Conservation (phyloP, 2,329 filamentous ascomycete genomes). For the Sclerotiophoma versabilis region DNA sequence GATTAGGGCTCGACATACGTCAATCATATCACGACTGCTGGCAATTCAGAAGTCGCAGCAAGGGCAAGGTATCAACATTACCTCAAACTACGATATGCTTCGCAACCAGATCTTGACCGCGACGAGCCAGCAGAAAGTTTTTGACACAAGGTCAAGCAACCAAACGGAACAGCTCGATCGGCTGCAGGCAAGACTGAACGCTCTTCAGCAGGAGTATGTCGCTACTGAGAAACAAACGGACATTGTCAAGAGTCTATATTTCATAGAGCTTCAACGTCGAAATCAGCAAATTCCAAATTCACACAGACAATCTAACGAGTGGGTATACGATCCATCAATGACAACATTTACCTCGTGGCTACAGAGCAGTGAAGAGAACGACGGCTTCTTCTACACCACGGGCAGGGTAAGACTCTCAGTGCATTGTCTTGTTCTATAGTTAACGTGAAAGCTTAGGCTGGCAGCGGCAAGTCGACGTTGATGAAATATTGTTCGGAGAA, state of each 20-base stretch:
- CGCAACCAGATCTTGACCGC: too few species aligned
- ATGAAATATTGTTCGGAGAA: slow-evolving; percentile 42
- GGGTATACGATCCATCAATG: neutral
- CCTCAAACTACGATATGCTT: too few species aligned
- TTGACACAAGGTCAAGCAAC: too few species aligned
- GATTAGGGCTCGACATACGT: too few species aligned
- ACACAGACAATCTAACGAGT: neutral
- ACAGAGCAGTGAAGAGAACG: neutral
- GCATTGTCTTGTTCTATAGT: neutral
- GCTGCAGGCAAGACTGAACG: too few species aligned
- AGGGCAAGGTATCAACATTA: too few species aligned
- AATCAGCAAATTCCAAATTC: neutral
- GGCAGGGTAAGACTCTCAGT: neutral
- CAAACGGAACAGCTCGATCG: too few species aligned
- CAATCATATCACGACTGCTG: too few species aligned
- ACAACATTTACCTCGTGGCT: neutral
- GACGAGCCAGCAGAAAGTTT: too few species aligned
- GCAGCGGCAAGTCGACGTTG: slow-evolving; percentile 58
- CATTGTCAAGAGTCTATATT: neutral
- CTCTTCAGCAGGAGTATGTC: neutral
- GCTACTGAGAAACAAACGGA: neutral
- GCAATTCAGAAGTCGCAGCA: too few species aligned
- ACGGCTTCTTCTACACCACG: neutral
- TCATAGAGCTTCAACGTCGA: neutral
- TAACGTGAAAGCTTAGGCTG: slow-evolving; percentile 47